Evolutionary conservation across 306 rosid genomes (phyloP).

Genomic region (Sphenostylis stenocarpa): DNA sequence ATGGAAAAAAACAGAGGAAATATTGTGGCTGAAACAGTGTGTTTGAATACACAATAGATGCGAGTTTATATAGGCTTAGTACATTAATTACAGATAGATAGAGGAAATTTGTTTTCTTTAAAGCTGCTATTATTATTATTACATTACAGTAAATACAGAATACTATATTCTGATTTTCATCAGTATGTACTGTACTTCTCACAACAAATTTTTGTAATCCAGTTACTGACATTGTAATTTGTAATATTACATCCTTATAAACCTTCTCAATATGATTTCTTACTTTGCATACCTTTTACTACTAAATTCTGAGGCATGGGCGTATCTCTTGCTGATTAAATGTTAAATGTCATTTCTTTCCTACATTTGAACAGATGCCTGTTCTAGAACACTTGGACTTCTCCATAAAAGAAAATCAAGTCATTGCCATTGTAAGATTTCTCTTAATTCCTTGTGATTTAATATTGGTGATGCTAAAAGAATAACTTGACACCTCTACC

Average conservation of each 20-base stretch:
- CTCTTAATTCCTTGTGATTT: background rate
- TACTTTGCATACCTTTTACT: background rate
- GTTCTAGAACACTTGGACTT: conserved; percentile 59
- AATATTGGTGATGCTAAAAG: conserved; percentile 28
- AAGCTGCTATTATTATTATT: no score
- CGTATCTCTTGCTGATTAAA: background rate
- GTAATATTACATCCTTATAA: background rate
- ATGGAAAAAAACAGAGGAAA: no score
- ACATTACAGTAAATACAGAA: no score
- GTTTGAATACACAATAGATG: no score
- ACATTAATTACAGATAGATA: no score
- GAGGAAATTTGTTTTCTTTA: no score
- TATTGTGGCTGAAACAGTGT: no score
- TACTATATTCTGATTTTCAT: no score
- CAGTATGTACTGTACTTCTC: background rate
- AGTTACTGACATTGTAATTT: background rate
- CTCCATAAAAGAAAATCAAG: conserved; percentile 63
- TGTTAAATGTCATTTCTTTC: background rate
- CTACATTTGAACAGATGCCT: conserved; percentile 52
- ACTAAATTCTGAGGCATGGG: background rate
- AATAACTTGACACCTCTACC: conserved; percentile 13
- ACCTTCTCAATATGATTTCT: background rate
- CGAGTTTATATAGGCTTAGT: no score
- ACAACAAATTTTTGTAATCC: background rate
- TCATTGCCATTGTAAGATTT: conserved; percentile 72